Evolutionary conservation across 2,329 filamentous ascomycete genomes (phyloP).

Genomic region (Metarhizium brunneum): DNA sequence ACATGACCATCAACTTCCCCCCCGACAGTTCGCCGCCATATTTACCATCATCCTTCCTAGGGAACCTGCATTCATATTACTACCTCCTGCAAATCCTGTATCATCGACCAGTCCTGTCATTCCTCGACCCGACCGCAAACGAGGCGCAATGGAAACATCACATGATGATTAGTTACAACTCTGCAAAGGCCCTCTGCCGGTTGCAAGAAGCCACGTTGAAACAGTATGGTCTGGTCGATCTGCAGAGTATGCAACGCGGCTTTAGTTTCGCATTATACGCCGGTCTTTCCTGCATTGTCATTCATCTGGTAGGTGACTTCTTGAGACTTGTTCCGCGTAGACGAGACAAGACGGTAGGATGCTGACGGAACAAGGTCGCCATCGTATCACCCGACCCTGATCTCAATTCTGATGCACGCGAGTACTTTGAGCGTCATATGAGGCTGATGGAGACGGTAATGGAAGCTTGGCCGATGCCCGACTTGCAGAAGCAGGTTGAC

Average conservation of each 20-base stretch:
- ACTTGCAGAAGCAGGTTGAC: constrained; percentile 84
- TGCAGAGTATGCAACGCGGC: constrained; percentile 87
- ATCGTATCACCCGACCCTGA: constrained; percentile 89
- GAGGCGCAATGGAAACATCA: constrained; percentile 80
- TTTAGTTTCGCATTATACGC: constrained; percentile 95
- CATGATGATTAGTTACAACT: constrained; percentile 76
- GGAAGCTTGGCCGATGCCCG: constrained; percentile 75
- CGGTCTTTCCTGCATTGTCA: constrained; percentile 81
- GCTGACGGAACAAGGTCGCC: constrained; percentile 53
- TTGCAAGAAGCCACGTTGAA: constrained; percentile 76
- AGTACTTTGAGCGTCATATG: constrained; percentile 92
- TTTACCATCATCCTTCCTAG: constrained; percentile 78
- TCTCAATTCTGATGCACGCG: constrained; percentile 72
- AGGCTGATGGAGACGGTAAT: constrained; percentile 81
- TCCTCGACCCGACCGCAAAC: constrained; percentile 59
- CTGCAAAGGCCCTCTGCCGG: constrained; percentile 77
- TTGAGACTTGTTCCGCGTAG: too few species aligned
- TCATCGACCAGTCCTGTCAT: constrained; percentile 74
- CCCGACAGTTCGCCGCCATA: constrained; percentile 71
- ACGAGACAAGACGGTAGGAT: neutral
- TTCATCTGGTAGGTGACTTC: constrained; percentile 69
- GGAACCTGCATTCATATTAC: constrained; percentile 84
- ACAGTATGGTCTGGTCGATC: constrained; percentile 66
- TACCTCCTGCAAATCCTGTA: constrained; percentile 79
- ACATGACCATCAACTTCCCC: constrained; percentile 71